These are phyloP conservation scores for Prunella vulgaris DNA, from an alignment of 257 asterid genomes.

Conservation along the genomic window DNA sequence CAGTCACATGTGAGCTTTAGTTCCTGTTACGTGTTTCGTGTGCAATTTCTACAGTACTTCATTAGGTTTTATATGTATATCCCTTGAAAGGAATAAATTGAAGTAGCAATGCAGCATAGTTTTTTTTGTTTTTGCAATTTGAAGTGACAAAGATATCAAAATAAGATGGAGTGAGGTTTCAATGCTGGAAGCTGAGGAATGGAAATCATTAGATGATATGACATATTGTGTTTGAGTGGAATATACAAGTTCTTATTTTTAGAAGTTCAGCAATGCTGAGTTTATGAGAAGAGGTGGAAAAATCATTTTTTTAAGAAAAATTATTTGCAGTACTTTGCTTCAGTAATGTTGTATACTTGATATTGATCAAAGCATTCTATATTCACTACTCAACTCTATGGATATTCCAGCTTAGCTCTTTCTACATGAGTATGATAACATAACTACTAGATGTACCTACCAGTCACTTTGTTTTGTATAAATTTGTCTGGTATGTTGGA, in stretches of 20 bases:
- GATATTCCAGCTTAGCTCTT: background rate
- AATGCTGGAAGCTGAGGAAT: conserved; percentile 6
- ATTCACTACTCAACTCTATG: background rate
- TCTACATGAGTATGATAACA: background rate
- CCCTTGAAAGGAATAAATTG: background rate
- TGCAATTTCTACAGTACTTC: background rate
- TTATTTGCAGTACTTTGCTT: background rate
- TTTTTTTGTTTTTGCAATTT: background rate
- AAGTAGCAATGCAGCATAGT: background rate
- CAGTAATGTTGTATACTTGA: background rate
- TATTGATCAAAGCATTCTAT: background rate
- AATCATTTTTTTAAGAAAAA: too few species aligned
- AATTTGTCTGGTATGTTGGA: background rate
- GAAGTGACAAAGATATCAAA: background rate
- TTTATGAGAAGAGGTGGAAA: background rate
- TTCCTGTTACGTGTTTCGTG: background rate
- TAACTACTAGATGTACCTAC: background rate
- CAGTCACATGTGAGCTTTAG: background rate
- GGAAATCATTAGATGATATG: conserved; percentile 6
- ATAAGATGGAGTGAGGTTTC: background rate
- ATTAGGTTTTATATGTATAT: background rate
- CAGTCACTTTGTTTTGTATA: background rate
- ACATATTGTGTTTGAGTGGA: background rate
- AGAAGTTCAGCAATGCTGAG: background rate
- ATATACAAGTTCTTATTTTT: background rate